Evolutionary conservation across 768 basidiomycete species (phyloP).

Genomic region (Mycena pura): DNA sequence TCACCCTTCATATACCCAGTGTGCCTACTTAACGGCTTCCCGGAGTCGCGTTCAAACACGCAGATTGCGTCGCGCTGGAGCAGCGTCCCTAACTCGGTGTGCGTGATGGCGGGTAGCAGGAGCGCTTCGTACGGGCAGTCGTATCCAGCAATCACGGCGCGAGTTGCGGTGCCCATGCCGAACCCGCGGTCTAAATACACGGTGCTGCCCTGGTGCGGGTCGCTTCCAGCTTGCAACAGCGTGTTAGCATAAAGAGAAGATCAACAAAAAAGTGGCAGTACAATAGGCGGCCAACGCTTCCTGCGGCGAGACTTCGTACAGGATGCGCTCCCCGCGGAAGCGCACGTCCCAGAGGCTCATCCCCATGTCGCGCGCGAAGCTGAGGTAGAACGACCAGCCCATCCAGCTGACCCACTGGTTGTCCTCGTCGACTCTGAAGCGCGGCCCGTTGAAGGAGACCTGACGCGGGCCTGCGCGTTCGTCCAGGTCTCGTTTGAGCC

Average conservation of each 20-base stretch:
- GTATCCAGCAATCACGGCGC: conserved; percentile 70
- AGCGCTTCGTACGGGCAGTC: conserved; percentile 71
- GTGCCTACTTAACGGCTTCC: conserved; percentile 64
- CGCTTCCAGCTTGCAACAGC: conserved; percentile 54
- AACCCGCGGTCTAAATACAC: conserved; percentile 71
- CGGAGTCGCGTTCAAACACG: conserved; percentile 67
- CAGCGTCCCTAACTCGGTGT: conserved; percentile 50
- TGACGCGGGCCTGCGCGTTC: conserved; percentile 68
- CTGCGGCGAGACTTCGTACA: conserved; percentile 68
- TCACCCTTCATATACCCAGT: conserved; percentile 59
- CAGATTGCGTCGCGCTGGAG: conserved; percentile 63
- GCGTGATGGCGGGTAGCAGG: conserved; percentile 64
- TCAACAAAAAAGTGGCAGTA: conserved; percentile 20
- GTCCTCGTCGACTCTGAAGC: conserved; percentile 61
- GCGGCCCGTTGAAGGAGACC: conserved; percentile 64
- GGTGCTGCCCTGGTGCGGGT: conserved; percentile 66
- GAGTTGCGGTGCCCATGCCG: conserved; percentile 64
- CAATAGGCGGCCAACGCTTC: conserved; percentile 69
- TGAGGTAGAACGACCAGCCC: conserved; percentile 67
- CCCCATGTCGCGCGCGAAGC: conserved; percentile 74
- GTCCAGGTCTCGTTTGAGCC: conserved; percentile 59
- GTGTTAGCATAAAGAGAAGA: neutral
- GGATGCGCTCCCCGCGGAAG: conserved; percentile 63
- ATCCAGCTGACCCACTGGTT: conserved; percentile 70
- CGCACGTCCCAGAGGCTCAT: conserved; percentile 65